Evolutionary conservation across 805 yeast species (phyloP), one percentile per base, ranked within the genome.

Genomic region (Suhomyces kilbournensis): DNA sequence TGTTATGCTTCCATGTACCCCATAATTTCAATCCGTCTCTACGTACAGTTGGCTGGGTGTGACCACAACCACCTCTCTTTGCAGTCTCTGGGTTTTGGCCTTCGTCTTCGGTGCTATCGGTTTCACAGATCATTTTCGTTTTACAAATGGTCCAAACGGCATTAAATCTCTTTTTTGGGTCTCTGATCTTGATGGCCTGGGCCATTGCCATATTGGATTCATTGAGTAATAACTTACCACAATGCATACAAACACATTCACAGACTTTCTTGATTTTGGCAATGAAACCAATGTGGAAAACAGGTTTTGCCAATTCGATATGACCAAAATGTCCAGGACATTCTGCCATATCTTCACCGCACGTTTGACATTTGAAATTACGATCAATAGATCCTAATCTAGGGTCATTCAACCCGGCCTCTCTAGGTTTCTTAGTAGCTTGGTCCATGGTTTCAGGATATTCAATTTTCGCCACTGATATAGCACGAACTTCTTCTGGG

Each of bases 291-390:
- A 94, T 90, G 71, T 94, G 99, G 74, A 94, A 94, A 38, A 94
- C 99, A 12, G 99, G 99, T 69, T 93, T 94, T 34, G 99, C 98
- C 59, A 94, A 79, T 69, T 94, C 99, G 56, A 94, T 94, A 67
- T 94, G 99, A 60, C 99, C 99, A 73, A 94, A 94, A 76, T 94
- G 99, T 54, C 99, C 99, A 0, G 98, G 98, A 74, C 99, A 94
- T 70, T 94, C 98, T 55, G 93, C 90, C 97, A 94, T 94, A 63
- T 93, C 97, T 71, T 94, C 99, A 64, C 97, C 96, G 80, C 99
- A 94, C 22, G 99, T 94, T 78, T 93, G 98, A 79, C 99, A 94
- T 76, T 90, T 90, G 80, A 88, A 89, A 69, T 92, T 93, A 70
- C 99, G 86, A 72, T 94, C 99, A 62, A 94, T 92, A 4, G 97